Evolutionary conservation across 192 early-diverging fungal species (phyloP).

Genomic region (Backusella parvicylindrica): DNA sequence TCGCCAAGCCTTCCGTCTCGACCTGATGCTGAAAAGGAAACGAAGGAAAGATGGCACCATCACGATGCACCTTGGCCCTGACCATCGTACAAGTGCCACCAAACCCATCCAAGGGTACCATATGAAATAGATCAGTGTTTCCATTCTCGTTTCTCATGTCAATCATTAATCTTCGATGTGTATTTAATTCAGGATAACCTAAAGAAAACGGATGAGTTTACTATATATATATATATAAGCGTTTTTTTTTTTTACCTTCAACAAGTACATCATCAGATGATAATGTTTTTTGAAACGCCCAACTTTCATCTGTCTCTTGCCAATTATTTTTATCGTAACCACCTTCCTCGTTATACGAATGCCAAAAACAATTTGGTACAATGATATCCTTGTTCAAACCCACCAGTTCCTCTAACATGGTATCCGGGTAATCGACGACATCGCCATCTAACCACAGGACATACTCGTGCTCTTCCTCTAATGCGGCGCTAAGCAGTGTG

Average conservation of each 20-base stretch:
- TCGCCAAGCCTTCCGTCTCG: constrained; percentile 72
- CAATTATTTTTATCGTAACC: constrained; percentile 68
- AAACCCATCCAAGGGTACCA: constrained; percentile 59
- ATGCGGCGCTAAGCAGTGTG: constrained; percentile 49
- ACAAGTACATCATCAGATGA: constrained; percentile 38
- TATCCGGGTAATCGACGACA: constrained; percentile 59
- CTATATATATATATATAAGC: neutral
- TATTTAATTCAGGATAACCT: constrained; percentile 42
- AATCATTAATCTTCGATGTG: constrained; percentile 41
- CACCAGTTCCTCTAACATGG: constrained; percentile 58
- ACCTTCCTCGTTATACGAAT: constrained; percentile 44
- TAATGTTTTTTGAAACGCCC: constrained; percentile 37
- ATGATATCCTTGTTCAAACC: constrained; percentile 62
- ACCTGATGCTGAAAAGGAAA: constrained; percentile 62
- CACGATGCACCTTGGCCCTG: constrained; percentile 60
- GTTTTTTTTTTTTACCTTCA: constrained; percentile 49
- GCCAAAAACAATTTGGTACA: constrained; percentile 49
- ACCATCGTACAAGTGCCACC: constrained; percentile 67
- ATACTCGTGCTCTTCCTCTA: constrained; percentile 56
- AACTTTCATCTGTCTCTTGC: constrained; percentile 57
- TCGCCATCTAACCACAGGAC: constrained; percentile 74
- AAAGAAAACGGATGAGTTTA: too few species aligned
- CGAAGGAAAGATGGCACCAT: constrained; percentile 59
- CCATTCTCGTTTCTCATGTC: constrained; percentile 31
- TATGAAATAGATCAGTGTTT: constrained; percentile 29